Evolutionary conservation across 2,329 filamentous ascomycete genomes (phyloP).

Genomic region (Aspergillus sclerotialis): DNA sequence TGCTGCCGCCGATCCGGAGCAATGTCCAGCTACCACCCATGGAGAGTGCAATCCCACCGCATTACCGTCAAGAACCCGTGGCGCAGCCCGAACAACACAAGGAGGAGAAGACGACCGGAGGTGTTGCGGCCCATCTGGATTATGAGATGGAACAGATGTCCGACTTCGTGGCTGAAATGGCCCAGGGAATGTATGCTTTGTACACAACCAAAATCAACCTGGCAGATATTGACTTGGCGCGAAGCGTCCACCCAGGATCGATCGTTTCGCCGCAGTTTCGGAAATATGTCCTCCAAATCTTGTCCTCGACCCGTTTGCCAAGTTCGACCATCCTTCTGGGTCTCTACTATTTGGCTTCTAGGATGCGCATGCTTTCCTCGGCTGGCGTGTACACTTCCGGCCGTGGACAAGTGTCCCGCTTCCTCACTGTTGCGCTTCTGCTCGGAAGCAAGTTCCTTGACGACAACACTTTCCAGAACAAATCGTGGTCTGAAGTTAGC

Average conservation of each 20-base stretch:
- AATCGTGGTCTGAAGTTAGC: slow-evolving; percentile 92
- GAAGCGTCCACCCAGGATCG: slow-evolving; percentile 57
- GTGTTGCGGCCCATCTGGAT: slow-evolving; percentile 88
- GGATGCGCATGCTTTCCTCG: slow-evolving; percentile 66
- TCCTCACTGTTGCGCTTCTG: slow-evolving; percentile 76
- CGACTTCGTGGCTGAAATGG: slow-evolving; percentile 89
- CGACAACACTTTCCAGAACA: slow-evolving; percentile 96
- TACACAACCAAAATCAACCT: slow-evolving; percentile 49
- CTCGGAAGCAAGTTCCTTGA: slow-evolving; percentile 93
- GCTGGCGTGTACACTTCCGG: slow-evolving; percentile 49
- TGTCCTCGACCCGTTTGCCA: slow-evolving; percentile 82
- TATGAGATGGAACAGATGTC: slow-evolving; percentile 97
- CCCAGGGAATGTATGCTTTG: slow-evolving; percentile 62
- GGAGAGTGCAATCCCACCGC: slow-evolving; percentile 34
- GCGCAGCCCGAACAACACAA: slow-evolving; percentile 38
- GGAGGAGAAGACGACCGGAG: slow-evolving; percentile 66
- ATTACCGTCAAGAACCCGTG: slow-evolving; percentile 35
- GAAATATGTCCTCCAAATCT: slow-evolving; percentile 85
- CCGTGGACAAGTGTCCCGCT: slow-evolving; percentile 72
- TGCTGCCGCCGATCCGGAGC: slow-evolving; percentile 35
- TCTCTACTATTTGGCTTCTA: slow-evolving; percentile 79
- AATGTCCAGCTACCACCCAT: slow-evolving; percentile 34
- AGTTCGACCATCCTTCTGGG: slow-evolving; percentile 86
- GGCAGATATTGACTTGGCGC: slow-evolving; percentile 56
- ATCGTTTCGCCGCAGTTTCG: slow-evolving; percentile 67